Evolutionary conservation across 192 early-diverging fungal species (phyloP), one percentile per base, ranked within the genome.

Genomic region (Backusella liffmaniae): DNA sequence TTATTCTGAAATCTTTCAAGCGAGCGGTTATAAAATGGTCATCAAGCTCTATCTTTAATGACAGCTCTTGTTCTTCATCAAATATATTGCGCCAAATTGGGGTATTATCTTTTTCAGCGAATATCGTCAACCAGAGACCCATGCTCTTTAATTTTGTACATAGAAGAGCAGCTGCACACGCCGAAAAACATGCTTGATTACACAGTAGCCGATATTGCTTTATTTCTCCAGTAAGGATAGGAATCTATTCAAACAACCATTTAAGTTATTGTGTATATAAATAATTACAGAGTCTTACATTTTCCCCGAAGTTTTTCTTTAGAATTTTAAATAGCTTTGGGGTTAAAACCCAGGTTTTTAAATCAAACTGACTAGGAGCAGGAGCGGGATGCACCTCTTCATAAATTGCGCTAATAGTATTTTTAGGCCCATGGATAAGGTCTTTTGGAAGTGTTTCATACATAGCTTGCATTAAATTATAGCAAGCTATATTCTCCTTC

Each of bases 121-220:
- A 92, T 12, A 92, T 74, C 70, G 92, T 91, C 10, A 83, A 79
- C 10, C 79, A 80, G 77, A 86, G 91, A 41, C 89, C 87, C 1
- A 84, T 82, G 67, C 84, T 83, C 23, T 79, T 85, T 13, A 73
- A 83, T 75, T 92, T 89, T 3, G 91, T 93, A 70, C 85, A 80
- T 30, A 86, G 29, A n/a, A 92, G 83, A 15, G 83, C 84, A 29
- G 89, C 79, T 0, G 87, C 85, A 10, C 87, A 70, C 1, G 88
- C 86, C 73, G 87, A 88, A 59, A 87, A 93, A 0, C 90, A 89
- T 3, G 87, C 79, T 26, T 86, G 89, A 59, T 90, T 86, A 70
- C 70, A 89, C 53, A 77, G 13, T 21, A 83, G 16, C 73, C 78
- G 39, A 70, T 1, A 56, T 56, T 56, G 53, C 8, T 21, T 56